Conservation (phyloP, 1,284 basidiomycete genomes). For the Golubevia sp. region DNA sequence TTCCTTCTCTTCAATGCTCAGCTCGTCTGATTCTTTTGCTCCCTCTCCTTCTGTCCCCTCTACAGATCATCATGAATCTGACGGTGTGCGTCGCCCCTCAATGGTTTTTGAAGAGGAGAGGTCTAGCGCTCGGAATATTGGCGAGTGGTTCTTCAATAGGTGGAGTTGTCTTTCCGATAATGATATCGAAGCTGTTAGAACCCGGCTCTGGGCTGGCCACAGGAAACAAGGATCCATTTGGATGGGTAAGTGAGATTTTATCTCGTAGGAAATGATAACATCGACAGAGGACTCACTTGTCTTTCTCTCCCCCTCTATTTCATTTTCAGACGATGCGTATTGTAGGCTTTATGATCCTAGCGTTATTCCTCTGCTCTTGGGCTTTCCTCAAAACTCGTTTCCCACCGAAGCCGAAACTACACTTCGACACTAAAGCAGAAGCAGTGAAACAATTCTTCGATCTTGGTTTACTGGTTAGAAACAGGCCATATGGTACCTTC, state of each 20-base stretch:
- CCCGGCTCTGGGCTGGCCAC: too few relatives aligned
- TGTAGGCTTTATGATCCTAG: not conserved
- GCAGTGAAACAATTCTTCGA: conserved; percentile 8
- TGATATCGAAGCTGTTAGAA: not conserved
- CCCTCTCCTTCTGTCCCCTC: conserved; percentile 2
- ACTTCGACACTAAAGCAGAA: not conserved
- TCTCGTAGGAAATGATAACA: too few relatives aligned
- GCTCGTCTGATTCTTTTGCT: too few relatives aligned
- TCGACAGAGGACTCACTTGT: too few relatives aligned
- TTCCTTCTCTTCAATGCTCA: not conserved
- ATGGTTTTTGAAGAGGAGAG: conserved; percentile 27
- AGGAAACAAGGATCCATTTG: too few relatives aligned
- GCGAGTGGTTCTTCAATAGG: conserved; percentile 31
- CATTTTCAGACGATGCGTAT: too few relatives aligned
- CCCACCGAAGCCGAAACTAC: not conserved
- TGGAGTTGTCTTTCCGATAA: conserved; percentile 19
- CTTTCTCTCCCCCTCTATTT: too few relatives aligned
- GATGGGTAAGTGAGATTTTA: too few relatives aligned
- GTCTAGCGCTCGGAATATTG: conserved; percentile 31
- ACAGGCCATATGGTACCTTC: conserved; percentile 9
- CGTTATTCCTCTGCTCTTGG: not conserved
- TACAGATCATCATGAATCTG: conserved; percentile 31
- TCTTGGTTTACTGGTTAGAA: conserved; percentile 2
- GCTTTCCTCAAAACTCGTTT: not conserved
- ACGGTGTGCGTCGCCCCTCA: conserved; percentile 32